Conservation (phyloP, 192 early-diverging fungal genomes). For the Coemansia sp. region DNA sequence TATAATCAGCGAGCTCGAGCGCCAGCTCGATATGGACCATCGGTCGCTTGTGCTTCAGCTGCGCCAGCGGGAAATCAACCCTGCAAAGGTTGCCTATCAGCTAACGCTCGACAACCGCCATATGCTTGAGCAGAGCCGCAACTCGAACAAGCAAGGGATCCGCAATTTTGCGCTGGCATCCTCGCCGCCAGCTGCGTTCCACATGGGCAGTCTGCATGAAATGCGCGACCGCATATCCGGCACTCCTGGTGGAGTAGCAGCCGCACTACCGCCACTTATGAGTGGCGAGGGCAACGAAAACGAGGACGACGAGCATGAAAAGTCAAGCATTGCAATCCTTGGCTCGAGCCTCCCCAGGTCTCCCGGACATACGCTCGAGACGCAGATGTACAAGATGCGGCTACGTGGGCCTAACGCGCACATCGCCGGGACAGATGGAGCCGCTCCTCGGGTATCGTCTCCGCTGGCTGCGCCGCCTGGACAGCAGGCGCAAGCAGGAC, state of each 20-base stretch:
- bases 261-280: constrained; percentile 3
- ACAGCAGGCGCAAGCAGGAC: constrained; percentile 6
- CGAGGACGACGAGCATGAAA: constrained; percentile 17
- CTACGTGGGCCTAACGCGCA: constrained; percentile 38
- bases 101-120: constrained; percentile 82
- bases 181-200: constrained; percentile 47
- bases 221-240: not conserved
- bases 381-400: constrained; percentile 52
- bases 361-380: constrained; percentile 43
- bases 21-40: constrained; percentile 49
- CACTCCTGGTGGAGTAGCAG: not conserved
- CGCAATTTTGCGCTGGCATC: constrained; percentile 55
- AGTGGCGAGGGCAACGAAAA: constrained; percentile 10
- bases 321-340: constrained; percentile 49
- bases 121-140: constrained; percentile 54
- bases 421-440: not conserved
- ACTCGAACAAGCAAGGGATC: constrained; percentile 54
- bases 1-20: constrained; percentile 73
- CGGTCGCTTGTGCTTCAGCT: constrained; percentile 74
- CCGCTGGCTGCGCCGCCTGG: constrained; percentile 24
- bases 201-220: constrained; percentile 18
- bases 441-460: constrained; percentile 35
- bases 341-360: constrained; percentile 49
- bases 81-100: constrained; percentile 95
- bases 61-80: constrained; percentile 83